Conservation (phyloP, 306 rosid species). For the Vigna nakashimae region DNA sequence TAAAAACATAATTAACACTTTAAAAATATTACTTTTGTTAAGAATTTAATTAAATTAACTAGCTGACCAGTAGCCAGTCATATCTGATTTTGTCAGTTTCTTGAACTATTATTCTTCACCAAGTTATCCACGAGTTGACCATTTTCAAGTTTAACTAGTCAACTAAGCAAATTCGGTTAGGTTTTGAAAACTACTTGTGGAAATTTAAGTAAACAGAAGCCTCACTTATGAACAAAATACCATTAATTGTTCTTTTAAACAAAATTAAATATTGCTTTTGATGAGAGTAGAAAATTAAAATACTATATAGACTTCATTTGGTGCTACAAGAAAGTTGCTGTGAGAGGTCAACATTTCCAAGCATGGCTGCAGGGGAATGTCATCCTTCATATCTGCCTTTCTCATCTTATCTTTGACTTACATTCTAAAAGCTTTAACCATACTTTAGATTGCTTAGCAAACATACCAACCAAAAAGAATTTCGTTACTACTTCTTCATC, state of each 20-base stretch:
- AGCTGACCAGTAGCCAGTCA: background rate
- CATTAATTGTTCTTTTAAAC: background rate
- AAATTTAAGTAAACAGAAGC: background rate
- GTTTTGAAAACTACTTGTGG: background rate
- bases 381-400: background rate
- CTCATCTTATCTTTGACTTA: slow-evolving; percentile 36
- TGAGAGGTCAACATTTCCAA: slow-evolving; percentile 12
- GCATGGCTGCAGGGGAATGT: slow-evolving; percentile 19
- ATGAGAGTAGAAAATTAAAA: background rate
- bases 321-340: background rate
- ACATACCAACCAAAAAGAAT: background rate
- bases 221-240: background rate
- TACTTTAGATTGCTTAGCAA: background rate
- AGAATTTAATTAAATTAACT: background rate
- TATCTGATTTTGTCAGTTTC: background rate
- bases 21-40: background rate
- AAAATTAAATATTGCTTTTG: background rate
- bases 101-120: background rate
- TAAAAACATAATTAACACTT: too few relatives aligned
- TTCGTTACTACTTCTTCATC: background rate
- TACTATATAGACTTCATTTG: background rate
- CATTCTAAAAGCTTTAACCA: background rate
- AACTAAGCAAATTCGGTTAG: background rate
- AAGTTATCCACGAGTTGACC: background rate
- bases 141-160: background rate